These are phyloP conservation scores for Ocimum tenuiflorum DNA, from an alignment of 257 asterid species.

Conservation along the genomic window DNA sequence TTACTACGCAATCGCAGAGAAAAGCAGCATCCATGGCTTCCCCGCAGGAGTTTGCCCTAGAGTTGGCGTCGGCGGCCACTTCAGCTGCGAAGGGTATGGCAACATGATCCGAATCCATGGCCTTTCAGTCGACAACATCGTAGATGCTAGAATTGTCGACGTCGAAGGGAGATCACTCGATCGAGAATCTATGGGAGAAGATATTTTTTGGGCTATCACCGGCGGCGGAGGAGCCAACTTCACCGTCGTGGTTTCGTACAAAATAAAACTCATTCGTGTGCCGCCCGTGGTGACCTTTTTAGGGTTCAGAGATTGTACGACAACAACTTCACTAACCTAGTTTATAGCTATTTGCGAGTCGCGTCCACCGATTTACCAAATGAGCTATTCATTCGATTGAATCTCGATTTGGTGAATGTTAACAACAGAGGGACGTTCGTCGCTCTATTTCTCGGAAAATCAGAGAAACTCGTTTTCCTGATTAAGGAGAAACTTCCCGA, in stretches of 20 bases:
- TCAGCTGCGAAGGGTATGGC: conserved; percentile 45
- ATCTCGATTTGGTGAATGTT: conserved; percentile 15
- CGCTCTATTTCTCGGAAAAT: conserved; percentile 40
- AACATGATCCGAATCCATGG: conserved; percentile 40
- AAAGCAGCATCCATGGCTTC: conserved; percentile 28
- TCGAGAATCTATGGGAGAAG: not conserved
- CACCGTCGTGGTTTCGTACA: not conserved
- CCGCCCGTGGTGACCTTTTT: conserved; percentile 25
- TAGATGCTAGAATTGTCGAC: conserved; percentile 35
- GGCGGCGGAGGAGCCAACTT: not conserved
- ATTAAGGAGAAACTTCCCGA: conserved; percentile 31
- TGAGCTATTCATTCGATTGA: conserved; percentile 28
- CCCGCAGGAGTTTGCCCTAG: conserved; percentile 39
- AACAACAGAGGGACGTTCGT: conserved; percentile 28
- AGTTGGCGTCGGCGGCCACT: conserved; percentile 44
- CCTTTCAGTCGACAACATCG: conserved; percentile 33
- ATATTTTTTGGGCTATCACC: not conserved
- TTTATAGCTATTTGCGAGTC: conserved; percentile 23
- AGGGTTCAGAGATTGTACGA: no score
- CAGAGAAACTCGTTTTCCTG: conserved; percentile 21
- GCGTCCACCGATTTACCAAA: conserved; percentile 19
- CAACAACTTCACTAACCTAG: conserved; percentile 25
- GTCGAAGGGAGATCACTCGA: conserved; percentile 26
- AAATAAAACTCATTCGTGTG: not conserved
- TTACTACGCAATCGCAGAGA: conserved; percentile 28